Base-by-base conservation (phyloP, 768 basidiomycete genomes). In the Leccinum broughii region DNA sequence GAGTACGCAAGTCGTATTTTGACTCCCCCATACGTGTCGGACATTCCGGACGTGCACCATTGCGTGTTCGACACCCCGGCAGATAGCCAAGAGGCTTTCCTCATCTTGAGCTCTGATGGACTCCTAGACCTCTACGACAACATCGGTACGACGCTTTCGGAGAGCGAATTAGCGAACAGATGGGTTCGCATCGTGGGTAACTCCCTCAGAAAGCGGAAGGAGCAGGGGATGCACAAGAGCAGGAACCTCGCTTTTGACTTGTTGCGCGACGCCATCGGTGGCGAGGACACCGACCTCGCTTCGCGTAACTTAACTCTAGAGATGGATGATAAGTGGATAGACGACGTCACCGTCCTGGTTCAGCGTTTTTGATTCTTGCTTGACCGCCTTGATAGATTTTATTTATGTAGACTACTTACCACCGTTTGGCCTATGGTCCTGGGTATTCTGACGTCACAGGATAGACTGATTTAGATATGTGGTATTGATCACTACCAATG, bases 321-420 rank as follows among this genome's bases (percentile, higher is more conserved):
- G 69, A 81, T 81, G 76, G 77, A 77, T 57, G 80, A 79, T 41
- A 75, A 75, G 57, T 82, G 80, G 81, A 77, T 82, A 70, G 82
- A 82, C 61, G 81, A 82, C 60, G 75, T 78, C 20, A 82, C 81
- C 8, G 72, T 82, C 26, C 58, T 82, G 22, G 76, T 83, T 53
- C 80, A 80, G 57, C 72, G 72, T 55, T 66, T 78, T 20, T 72
- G 63, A 72, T 60, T 37, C 54, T 52, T 15, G 39, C 54, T n/a
- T 60, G 34, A 26, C 46, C 15, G 8, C 14, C 8, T 28, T 30
- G 2, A 28, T 26, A 50, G 49, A 26, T 28, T 50, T 28, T 28
- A 50, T 28, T 28, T 50, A 46, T 37, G 13, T 37, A 22, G 44
- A 46, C 44, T 46, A 46, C 44, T 46, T 20, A 52, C 37, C 30